Evolutionary conservation across 805 yeast species (phyloP), one percentile per base, ranked within the genome.

Genomic region (Lipomyces orientalis): DNA sequence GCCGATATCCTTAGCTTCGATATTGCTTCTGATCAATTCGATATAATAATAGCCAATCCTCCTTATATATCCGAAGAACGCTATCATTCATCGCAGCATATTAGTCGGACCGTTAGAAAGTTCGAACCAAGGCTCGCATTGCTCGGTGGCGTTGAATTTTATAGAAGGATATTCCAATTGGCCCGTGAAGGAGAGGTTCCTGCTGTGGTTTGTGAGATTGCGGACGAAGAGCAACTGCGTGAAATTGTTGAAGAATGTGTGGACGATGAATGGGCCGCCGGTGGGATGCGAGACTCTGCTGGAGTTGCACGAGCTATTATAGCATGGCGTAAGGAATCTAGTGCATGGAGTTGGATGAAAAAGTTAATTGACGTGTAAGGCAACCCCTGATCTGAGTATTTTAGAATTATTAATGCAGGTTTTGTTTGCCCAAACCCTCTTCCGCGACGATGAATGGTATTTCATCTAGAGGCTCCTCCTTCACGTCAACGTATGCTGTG

Each of bases 101-200:
- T 87, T 0, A 90, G 87, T 65, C 75, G 74, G 57, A 89, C 97
- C 0, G 98, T 94, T 0, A 79, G 84, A 52, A 52, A 77, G 12
- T 88, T 84, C 76, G 99, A 94, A 78, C 98, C 99, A 0, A 73
- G 75, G 33, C 75, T 86, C 19, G 98, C 98, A 0, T 80, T 94
- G n/a, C 78, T 90, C 1, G 98, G 97, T 0, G 88, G 88, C 64
- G 70, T 83, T 2, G 93, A 90, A 73, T 91, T 91, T 74, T 93
- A 89, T 77, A 73, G 78, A 1, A 85, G 87, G 0, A 79, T 94
- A 46, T 74, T 88, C 0, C 71, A 77, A 1, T 81, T 79, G 22
- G 80, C 90, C 67, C 78, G 85, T 0, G 62, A 65, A 52, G 58
- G 81, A 2, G 68, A 79, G 0, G 85, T 90, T 2, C 65, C 79